A percentile compares a stretch with the other conserved stretches of the same genome.
Evolutionary conservation across 345 rosid species (phyloP).

Genomic region (Clarkia xantiana): DNA sequence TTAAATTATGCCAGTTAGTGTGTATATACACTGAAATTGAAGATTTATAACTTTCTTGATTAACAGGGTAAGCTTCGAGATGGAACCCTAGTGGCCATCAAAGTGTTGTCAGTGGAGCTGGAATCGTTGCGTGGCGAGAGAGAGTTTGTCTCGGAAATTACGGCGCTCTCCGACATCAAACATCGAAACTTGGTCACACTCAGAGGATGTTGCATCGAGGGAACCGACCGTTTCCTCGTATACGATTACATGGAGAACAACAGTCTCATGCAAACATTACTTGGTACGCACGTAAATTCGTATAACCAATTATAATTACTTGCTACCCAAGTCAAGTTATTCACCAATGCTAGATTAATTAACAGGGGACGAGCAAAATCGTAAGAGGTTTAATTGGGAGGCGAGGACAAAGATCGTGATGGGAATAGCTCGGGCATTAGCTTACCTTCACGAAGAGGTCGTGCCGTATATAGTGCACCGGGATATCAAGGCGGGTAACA

Average conservation of each 20-base stretch:
- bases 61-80: constrained; percentile 10
- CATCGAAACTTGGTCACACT: constrained; percentile 44
- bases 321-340: background rate
- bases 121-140: constrained; percentile 51
- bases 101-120: constrained; percentile 32
- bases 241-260: constrained; percentile 47
- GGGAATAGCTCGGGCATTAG: constrained; percentile 43
- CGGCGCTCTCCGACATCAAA: constrained; percentile 26
- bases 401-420: constrained; percentile 22
- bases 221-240: constrained; percentile 30
- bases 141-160: constrained; percentile 40
- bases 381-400: constrained; percentile 37
- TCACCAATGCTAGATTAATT: no score
- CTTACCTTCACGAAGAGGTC: constrained; percentile 42
- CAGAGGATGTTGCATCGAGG: constrained; percentile 39
- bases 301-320: background rate
- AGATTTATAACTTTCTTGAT: background rate
- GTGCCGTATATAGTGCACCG: constrained; percentile 39
- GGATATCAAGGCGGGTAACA: constrained; percentile 50
- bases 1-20: no score
- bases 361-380: constrained; percentile 29
- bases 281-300: no score
- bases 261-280: constrained; percentile 26
- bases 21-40: no score
- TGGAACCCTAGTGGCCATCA: constrained; percentile 35